Base-by-base conservation (phyloP, 305 asterid genomes). In the Ajuga reptans region DNA sequence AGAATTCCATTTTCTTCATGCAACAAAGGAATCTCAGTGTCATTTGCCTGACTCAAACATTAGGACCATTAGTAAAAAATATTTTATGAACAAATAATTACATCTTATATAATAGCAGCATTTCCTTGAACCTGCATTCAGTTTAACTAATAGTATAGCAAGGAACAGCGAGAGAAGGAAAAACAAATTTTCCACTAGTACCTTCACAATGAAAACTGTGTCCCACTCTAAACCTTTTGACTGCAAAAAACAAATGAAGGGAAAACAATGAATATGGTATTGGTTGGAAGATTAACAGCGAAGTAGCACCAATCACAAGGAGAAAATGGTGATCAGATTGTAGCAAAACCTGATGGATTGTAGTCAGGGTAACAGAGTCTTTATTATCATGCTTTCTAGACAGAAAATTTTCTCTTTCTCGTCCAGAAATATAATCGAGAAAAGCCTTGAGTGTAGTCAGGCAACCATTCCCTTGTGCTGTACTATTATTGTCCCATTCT, bases 171-270 rank as follows among this genome's bases (percentile, higher is more conserved):
- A 63, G 66, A 56, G 34, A 50, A 29, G 49, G 74, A 37, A 60
- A 67, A 72, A 52, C 21, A 57, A 68, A 50, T 56, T 51, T 72
- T 54, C 49, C 69, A 71, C 37, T 68, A 57, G 69, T 87, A 92
- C 98, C 98, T 92, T 93, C 77, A 90, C 91, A 75, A 93, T 86
- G 87, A 93, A 93, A 84, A 93, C 97, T 57, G 95, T 86, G 77
- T 90, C 97, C 99, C 99, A 93, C 74, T 93, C 99, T 80, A 93
- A 80, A 78, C 99, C 97, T 82, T 93, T 93, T 61, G 99, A 90
- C 99, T 93, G 87, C 81, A 76, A 75, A 62, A 54, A 63, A 46
- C 15, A 78, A 66, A 70, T 63, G 43, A 75, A 21, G 56, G 56
- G 53, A 68, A 49, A 46, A 75, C 21, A 58, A 66, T 11, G 42